Base-by-base conservation (phyloP, 768 basidiomycete species). In the Trametes elegans region DNA sequence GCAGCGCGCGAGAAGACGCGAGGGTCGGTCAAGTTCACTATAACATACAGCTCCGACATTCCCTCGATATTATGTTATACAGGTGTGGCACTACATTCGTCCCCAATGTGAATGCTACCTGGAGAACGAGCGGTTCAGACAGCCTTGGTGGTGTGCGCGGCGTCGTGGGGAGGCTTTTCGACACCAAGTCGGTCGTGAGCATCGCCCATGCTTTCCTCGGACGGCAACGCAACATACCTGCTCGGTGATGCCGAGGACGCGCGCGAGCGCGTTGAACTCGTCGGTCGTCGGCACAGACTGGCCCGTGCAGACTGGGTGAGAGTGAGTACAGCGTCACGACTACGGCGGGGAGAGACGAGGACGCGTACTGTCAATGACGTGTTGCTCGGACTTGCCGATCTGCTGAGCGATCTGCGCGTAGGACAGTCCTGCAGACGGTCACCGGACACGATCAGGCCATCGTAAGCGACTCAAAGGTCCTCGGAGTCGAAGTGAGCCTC, bases 311-410 rank as follows among this genome's bases (percentile, higher is more conserved):
- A 68, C 65, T 68, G 18, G 34, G 7, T 21, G 29, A 27, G 14
- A 26, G 4, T 9, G 42, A 18, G 14, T 1, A 23, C 18, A 13
- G 5, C 34, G 35, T 29, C 3, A 45, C 16, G 18, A n/a, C 1
- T 24, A 24, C 1, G 29, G 21, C 2, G 26, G 46, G 8, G 9
- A 31, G 13, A 16, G 14, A 29, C 10, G 26, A 7, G 19, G 10
- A 9, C 5, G 36, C 79, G 55, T 62, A 88, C 88, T 78, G 40
- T 77, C 76, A 39, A 71, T 68, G 44, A 89, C 77, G 51, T 77
- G 83, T 29, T 77, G 69, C 64, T 79, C 73, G 36, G 64, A 42
- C 41, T 68, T 48, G 46, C 76, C 75, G 34, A 81, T 70, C 63
- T 72, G 67, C 11, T 3, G 3, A 7, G 84, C 85, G 62, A 89